Conservation (phyloP, 108 stramenopile genomes). For the Cyclotella cryptica region DNA sequence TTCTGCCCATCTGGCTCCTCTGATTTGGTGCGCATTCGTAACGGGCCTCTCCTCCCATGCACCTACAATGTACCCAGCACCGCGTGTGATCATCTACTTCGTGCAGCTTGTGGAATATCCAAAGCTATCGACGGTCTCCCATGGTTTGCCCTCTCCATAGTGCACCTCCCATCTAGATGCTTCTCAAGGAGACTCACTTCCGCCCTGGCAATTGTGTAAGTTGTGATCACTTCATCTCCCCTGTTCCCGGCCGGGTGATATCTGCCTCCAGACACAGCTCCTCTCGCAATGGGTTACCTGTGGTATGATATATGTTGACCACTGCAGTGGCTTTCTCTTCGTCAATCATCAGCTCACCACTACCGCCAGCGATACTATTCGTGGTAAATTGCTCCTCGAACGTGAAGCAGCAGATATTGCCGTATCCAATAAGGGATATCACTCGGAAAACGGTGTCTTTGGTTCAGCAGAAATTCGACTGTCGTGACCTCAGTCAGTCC, state of each 20-base stretch:
- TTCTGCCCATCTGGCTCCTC: neutral
- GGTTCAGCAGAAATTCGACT: neutral
- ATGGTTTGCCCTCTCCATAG: neutral
- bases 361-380: conserved; percentile 42
- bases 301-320: conserved; percentile 1
- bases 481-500: neutral
- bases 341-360: neutral
- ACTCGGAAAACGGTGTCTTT: conserved; percentile 22
- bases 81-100: neutral
- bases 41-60: conserved; percentile 7
- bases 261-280: conserved; percentile 1
- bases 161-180: neutral
- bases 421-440: conserved; percentile 20
- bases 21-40: neutral
- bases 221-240: conserved; percentile 47
- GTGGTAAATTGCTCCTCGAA: conserved; percentile 25
- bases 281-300: neutral
- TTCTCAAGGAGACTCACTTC: conserved; percentile 6
- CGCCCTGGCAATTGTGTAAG: conserved; percentile 49
- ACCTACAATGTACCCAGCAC: conserved; percentile 10
- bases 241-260: conserved; percentile 42
- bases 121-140: neutral
- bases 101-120: neutral
- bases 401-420: conserved; percentile 5
- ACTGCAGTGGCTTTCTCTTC: conserved; percentile 1